Conservation (phyloP, 1,139 yeast genomes). For the Zygosaccharomyces pseudobailii region DNA sequence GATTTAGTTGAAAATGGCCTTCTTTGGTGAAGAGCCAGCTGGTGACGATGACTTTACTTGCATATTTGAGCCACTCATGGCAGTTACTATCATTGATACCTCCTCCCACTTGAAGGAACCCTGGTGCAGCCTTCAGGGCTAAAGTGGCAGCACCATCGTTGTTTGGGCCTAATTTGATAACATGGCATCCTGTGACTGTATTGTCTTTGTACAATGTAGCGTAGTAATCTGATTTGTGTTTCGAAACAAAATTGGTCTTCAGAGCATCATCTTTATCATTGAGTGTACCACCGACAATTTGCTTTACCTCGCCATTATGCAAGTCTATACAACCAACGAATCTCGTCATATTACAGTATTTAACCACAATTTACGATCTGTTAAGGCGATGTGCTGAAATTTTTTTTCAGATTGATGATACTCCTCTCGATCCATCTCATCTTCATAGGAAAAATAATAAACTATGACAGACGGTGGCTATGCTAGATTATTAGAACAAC, state of each 20-base stretch:
- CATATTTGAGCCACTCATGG: conserved; percentile 48
- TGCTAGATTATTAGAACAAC: conserved; percentile 47
- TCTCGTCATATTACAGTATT: conserved; percentile 54
- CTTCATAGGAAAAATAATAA: neutral
- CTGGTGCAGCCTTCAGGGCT: conserved; percentile 75
- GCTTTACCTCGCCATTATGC: conserved; percentile 92
- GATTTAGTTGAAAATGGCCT: conserved; percentile 50
- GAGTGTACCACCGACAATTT: conserved; percentile 92
- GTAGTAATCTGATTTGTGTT: conserved; percentile 69
- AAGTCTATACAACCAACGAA: conserved; percentile 95
- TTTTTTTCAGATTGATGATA: neutral
- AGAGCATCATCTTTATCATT: conserved; percentile 44
- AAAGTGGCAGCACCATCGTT: conserved; percentile 79
- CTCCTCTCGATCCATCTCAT: neutral
- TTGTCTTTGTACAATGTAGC: conserved; percentile 63
- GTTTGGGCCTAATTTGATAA: conserved; percentile 79
- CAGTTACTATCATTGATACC: conserved; percentile 80
- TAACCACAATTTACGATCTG: neutral
- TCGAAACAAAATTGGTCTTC: conserved; percentile 74
- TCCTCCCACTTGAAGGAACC: conserved; percentile 80
- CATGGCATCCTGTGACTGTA: conserved; percentile 74
- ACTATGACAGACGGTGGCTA: conserved; percentile 29
- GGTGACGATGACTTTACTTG: conserved; percentile 67
- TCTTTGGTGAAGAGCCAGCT: conserved; percentile 75
- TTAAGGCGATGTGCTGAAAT: conserved; percentile 13